Percentiles rank a stretch among this genome's conserved stretches.
Conservation (phyloP, 257 asterid genomes). For the Rauvolfia tetraphylla region DNA sequence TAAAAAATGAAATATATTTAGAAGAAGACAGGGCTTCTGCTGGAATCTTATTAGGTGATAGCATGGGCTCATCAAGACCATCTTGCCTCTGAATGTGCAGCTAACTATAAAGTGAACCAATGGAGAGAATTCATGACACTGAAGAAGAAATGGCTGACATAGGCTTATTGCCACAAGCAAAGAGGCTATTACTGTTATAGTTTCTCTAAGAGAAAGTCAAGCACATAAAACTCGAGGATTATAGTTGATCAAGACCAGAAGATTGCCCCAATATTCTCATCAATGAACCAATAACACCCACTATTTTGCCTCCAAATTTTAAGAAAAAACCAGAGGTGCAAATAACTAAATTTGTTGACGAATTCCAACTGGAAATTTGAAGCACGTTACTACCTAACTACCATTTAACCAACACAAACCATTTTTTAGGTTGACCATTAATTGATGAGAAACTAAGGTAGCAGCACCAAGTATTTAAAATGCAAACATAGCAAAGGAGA, state of each 20-base stretch:
- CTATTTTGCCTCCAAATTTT: neutral
- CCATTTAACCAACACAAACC: neutral
- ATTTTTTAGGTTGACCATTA: neutral
- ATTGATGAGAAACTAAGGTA: neutral
- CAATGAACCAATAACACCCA: neutral
- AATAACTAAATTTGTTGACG: neutral
- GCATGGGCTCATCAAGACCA: neutral
- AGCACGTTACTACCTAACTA: neutral
- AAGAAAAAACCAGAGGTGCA: neutral
- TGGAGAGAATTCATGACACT: neutral
- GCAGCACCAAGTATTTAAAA: neutral
- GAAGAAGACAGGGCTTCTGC: neutral
- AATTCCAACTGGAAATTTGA: neutral
- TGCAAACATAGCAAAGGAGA: neutral
- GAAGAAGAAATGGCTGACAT: neutral
- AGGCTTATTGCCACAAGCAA: neutral
- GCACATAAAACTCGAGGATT: neutral
- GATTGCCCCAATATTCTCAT: conserved; percentile 1
- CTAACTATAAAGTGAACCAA: neutral
- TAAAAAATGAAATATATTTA: neutral
- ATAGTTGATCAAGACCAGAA: neutral
- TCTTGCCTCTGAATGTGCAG: neutral
- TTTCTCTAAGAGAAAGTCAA: neutral
- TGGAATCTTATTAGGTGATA: neutral
- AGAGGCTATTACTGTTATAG: neutral